Evolutionary conservation across 1,284 basidiomycete genomes (phyloP).

Genomic region (Boletus semigastroideus): DNA sequence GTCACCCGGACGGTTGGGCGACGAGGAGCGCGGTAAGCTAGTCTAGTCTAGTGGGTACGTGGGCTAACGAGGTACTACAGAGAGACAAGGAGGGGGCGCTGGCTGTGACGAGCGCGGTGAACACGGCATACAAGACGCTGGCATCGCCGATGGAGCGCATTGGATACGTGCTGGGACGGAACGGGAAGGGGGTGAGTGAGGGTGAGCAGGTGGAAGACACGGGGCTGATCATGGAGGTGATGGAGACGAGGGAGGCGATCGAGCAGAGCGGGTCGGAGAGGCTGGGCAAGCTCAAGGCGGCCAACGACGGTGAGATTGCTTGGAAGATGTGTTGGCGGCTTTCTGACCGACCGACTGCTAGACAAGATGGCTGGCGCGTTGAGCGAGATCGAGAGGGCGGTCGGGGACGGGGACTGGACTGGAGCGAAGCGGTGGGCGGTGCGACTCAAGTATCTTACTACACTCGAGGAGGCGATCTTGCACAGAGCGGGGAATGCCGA

Average conservation of each 20-base stretch:
- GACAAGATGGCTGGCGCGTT: slow-evolving; percentile 54
- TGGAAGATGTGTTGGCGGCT: no score
- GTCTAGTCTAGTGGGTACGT: slow-evolving; percentile 1
- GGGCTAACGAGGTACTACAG: slow-evolving; percentile 36
- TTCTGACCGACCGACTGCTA: slow-evolving; percentile 27
- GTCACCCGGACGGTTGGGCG: slow-evolving; percentile 82
- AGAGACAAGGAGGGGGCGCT: slow-evolving; percentile 61
- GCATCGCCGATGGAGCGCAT: slow-evolving; percentile 63
- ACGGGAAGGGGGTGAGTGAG: slow-evolving; percentile 65
- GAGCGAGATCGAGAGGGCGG: slow-evolving; percentile 47
- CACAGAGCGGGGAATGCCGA: slow-evolving; percentile 43
- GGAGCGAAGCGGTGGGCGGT: slow-evolving; percentile 61
- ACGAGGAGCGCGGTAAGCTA: slow-evolving; percentile 46
- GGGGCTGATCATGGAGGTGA: slow-evolving; percentile 73
- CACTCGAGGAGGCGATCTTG: slow-evolving; percentile 70
- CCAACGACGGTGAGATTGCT: slow-evolving; percentile 66
- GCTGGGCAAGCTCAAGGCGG: slow-evolving; percentile 51
- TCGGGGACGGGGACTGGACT: slow-evolving; percentile 56
- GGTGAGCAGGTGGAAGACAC: slow-evolving; percentile 76
- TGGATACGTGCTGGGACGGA: slow-evolving; percentile 68
- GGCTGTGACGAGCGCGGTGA: slow-evolving; percentile 68
- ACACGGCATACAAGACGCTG: slow-evolving; percentile 72
- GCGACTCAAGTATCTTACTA: slow-evolving; percentile 74
- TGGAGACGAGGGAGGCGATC: slow-evolving; percentile 80
- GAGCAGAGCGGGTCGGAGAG: slow-evolving; percentile 55